Base-by-base conservation (phyloP, 2,329 filamentous ascomycete species). In the Esteya vermicola region DNA sequence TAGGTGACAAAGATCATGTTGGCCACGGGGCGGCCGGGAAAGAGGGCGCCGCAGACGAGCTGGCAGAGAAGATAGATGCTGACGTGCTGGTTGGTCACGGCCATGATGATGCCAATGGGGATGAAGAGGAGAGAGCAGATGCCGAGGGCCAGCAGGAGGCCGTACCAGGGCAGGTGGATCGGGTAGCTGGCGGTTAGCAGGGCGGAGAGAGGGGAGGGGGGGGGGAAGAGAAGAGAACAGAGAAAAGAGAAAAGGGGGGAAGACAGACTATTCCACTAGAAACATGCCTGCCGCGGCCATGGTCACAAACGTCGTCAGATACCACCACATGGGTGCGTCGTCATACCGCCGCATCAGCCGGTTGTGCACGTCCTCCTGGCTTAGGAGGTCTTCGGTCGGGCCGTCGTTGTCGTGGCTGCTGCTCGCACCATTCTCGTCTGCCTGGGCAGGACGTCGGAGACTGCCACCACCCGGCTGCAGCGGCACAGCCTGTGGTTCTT, bases 1-100 rank as follows among this genome's bases (percentile, higher is more conserved):
- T 91, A 93, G 0, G 84, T 91, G 36, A 89, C 84, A 51, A 93
- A 93, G 27, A 93, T 83, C 85, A 93, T 93, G 57, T 93, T 91
- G 38, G 85, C 85, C 10, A 93, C 83, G 1, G 85, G 85, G 1
- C 81, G 78, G 22, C 85, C 85, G 1, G 85, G 85, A 54, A 93
- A 93, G 14, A 85, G 67, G 38, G 73, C 77, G 40, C 85, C 85
- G 47, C 83, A 89, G 47, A 91, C 78, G 42, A 93, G 70, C 58
- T 91, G 85, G 56, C 84, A 89, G 50, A 91, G 83, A 27, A 91
- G 70, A 55, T 89, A 91, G 48, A 89, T 84, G 56, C 79, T 85
- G 57, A 78, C 85, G 57, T 91, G 83, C 54, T 89, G 84, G 56
- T 91, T 93, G 9, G 85, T 93, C 48, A 93, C 85, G 14, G 85